Percentiles rank a stretch among this genome's conserved stretches.
Evolutionary conservation across 768 basidiomycete species (phyloP).

Genomic region (Epithele typhae): DNA sequence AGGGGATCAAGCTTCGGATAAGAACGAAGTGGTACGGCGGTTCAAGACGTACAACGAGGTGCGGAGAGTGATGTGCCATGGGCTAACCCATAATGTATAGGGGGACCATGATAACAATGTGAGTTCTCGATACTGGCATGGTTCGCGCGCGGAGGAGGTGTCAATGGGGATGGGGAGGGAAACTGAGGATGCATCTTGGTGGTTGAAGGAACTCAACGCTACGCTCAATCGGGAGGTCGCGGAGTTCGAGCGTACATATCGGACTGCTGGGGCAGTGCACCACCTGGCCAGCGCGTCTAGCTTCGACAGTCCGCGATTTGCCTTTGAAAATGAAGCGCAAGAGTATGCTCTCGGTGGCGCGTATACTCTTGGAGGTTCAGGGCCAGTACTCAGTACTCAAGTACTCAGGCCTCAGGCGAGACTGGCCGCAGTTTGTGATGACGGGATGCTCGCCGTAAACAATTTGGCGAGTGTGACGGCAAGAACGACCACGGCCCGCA

Average conservation of each 20-base stretch:
- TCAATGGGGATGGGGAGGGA: too few relatives aligned
- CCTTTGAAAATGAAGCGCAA: slow-evolving; percentile 53
- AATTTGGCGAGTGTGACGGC: too few relatives aligned
- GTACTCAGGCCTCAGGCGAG: too few relatives aligned
- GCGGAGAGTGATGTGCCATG: slow-evolving; percentile 70
- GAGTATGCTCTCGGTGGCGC: slow-evolving; percentile 52
- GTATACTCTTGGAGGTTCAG: slow-evolving; percentile 17
- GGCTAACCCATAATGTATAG: slow-evolving; percentile 73
- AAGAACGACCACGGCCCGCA: too few relatives aligned
- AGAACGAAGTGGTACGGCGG: slow-evolving; percentile 72
- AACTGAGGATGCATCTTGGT: not conserved
- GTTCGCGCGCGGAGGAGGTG: too few relatives aligned
- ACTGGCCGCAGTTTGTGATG: too few relatives aligned
- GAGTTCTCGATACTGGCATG: slow-evolving; percentile 30
- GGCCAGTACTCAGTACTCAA: too few relatives aligned
- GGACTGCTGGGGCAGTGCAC: slow-evolving; percentile 50
- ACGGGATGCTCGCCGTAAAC: too few relatives aligned
- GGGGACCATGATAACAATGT: slow-evolving; percentile 71
- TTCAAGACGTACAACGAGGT: slow-evolving; percentile 63
- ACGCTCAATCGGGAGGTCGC: slow-evolving; percentile 67
- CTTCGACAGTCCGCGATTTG: slow-evolving; percentile 44
- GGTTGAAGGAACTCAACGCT: slow-evolving; percentile 79
- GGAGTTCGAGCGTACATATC: slow-evolving; percentile 63
- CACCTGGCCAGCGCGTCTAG: slow-evolving; percentile 37
- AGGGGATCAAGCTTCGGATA: slow-evolving; percentile 62